Conservation (phyloP, 1,139 yeast species). For the Hyphopichia wangnamkhiaoensis region DNA sequence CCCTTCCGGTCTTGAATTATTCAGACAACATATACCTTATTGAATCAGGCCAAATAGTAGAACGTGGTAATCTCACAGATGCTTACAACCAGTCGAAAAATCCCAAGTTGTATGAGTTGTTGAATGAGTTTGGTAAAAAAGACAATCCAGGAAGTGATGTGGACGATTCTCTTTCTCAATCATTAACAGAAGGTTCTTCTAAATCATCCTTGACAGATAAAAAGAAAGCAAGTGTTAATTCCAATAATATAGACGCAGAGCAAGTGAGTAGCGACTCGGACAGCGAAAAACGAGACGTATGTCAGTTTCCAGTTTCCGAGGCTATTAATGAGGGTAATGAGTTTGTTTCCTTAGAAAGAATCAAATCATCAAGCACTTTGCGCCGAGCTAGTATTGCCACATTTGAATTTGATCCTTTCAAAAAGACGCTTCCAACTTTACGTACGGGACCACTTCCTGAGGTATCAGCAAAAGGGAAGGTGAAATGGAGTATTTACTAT, state of each 20-base stretch:
- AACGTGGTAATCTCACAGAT: constrained; percentile 16
- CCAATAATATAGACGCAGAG: no score
- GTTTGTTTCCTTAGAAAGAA: neutral
- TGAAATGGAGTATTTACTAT: constrained; percentile 24
- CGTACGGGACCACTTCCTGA: constrained; percentile 13
- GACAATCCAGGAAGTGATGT: constrained; percentile 2
- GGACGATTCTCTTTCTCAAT: neutral
- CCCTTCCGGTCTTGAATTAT: constrained; percentile 22
- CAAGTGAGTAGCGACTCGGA: no score
- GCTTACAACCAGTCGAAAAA: constrained; percentile 13
- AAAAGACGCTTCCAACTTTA: constrained; percentile 23
- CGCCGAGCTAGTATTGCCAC: constrained; percentile 34
- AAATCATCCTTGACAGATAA: neutral
- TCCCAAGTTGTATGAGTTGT: constrained; percentile 26
- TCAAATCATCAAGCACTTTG: neutral
- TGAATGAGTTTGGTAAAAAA: constrained; percentile 23
- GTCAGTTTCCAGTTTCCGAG: no score
- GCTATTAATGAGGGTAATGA: neutral
- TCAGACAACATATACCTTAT: constrained; percentile 22
- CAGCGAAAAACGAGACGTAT: no score
- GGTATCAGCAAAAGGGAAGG: constrained; percentile 28
- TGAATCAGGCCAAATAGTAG: constrained; percentile 21
- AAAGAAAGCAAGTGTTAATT: neutral
- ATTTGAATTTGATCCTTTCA: constrained; percentile 32
- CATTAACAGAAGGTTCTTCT: neutral